Conservation (phyloP, 78 protist genomes). For the Dictyostelium discoideum region DNA sequence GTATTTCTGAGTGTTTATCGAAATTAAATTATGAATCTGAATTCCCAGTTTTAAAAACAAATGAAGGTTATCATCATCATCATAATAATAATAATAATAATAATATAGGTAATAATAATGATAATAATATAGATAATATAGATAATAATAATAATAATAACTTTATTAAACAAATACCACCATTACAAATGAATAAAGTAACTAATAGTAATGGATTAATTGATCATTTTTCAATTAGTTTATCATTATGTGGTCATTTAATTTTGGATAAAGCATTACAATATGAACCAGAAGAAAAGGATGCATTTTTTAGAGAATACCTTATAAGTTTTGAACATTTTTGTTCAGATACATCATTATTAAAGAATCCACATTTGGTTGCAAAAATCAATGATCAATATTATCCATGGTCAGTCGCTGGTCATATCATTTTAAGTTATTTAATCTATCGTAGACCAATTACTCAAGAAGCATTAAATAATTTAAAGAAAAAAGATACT, state of each 20-base stretch:
- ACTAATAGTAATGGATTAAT: not conserved
- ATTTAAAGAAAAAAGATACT: slow-evolving; percentile 15
- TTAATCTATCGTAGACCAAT: slow-evolving; percentile 60
- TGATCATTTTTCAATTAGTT: slow-evolving; percentile 3
- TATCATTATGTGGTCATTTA: slow-evolving; percentile 73
- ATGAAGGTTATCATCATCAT: not conserved
- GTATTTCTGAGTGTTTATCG: not conserved
- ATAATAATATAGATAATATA: not conserved
- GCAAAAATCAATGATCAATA: slow-evolving; percentile 50
- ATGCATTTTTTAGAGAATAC: slow-evolving; percentile 54
- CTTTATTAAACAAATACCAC: not conserved
- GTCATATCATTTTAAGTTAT: slow-evolving; percentile 60
- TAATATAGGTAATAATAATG: not conserved
- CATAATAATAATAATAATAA: not conserved
- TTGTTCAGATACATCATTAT: slow-evolving; percentile 24
- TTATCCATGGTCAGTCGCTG: slow-evolving; percentile 86
- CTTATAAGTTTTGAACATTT: slow-evolving; percentile 64
- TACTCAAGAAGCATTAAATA: slow-evolving; percentile 44
- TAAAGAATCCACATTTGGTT: slow-evolving; percentile 72
- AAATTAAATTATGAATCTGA: slow-evolving; percentile 4
- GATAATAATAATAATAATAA: not conserved
- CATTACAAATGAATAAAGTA: not conserved
- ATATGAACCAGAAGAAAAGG: slow-evolving; percentile 75
- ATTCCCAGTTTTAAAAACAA: slow-evolving; percentile 18
- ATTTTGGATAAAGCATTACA: slow-evolving; percentile 48